Base-by-base conservation (phyloP, 495 filamentous ascomycete genomes). In the Hypomontagnella submonticulosa region DNA sequence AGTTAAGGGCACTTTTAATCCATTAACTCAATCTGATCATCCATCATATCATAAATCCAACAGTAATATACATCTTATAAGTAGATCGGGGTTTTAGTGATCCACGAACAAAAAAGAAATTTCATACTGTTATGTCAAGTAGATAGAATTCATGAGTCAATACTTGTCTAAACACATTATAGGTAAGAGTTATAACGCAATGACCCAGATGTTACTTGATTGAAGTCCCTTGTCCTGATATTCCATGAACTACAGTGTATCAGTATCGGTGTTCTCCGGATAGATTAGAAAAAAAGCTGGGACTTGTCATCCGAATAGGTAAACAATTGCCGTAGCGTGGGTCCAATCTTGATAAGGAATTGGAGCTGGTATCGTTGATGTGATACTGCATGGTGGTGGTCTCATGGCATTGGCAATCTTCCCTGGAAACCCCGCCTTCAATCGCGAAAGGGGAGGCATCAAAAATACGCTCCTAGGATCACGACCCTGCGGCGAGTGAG, bases 391-490 rank as follows among this genome's bases (percentile, higher is more conserved):
- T 27, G 23, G 23, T 6, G 23, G 23, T 37, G 32, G 54, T 36
- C 3, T 42, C 11, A 38, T 40, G 47, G 16, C 20, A 51, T 48
- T 27, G 49, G 16, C 20, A 43, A 62, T 55, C 34, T 62, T 54
- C 59, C 59, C 50, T 48, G 20, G 59, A 27, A 27, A 55, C 50
- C 43, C 59, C 59, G 49, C 59, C 27, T 38, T 43, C 12, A 48
- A 49, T 13, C 33, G 27, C 9, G 16, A 62, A 42, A 62, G 47
- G 47, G 49, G 50, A 44, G 41, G 41, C 33, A 30, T 19, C 15
- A 4, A 36, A 27, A 6, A 27, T 27, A 27, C 23, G 23, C 3
- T 27, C 3, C 23, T 6, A 27, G 23, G 23, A 6, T 27, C 23
- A 27, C 6, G 23, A 27, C 23, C 23, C 23, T 27, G 23, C 23